A percentile compares a stretch with the other conserved stretches of the same genome.
Conservation (phyloP, 768 basidiomycete species). For the Lentinula guzmanii region DNA sequence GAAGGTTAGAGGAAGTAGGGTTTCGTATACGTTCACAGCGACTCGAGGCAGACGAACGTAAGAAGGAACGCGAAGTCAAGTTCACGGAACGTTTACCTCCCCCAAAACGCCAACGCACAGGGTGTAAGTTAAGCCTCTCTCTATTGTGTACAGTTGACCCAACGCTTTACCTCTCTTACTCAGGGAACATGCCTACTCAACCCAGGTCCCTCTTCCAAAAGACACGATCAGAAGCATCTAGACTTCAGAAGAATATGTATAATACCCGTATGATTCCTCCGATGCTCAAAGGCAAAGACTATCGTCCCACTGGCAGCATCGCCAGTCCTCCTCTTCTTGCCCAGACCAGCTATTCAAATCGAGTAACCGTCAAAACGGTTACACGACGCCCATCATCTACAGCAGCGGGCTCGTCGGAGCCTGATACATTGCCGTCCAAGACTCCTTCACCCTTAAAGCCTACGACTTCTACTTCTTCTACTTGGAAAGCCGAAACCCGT, state of each 20-base stretch:
- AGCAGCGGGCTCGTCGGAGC: slow-evolving; percentile 10
- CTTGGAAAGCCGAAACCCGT: slow-evolving; percentile 4
- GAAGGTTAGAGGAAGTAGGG: slow-evolving; percentile 58
- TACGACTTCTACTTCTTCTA: slow-evolving; percentile 5
- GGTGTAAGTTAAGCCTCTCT: slow-evolving; percentile 36
- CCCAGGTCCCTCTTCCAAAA: slow-evolving; percentile 77
- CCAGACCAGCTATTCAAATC: slow-evolving; percentile 26
- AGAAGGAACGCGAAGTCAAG: slow-evolving; percentile 73
- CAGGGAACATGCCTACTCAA: slow-evolving; percentile 31
- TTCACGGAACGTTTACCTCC: slow-evolving; percentile 65
- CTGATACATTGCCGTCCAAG: slow-evolving; percentile 11
- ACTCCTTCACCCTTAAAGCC: slow-evolving; percentile 6
- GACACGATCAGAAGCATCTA: slow-evolving; percentile 64
- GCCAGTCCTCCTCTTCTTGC: slow-evolving; percentile 27
- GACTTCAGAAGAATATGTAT: slow-evolving; percentile 58
- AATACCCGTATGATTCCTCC: slow-evolving; percentile 48
- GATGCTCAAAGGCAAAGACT: slow-evolving; percentile 40
- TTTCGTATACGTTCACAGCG: slow-evolving; percentile 60
- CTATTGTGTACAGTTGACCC: not conserved
- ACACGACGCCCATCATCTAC: slow-evolving; percentile 22
- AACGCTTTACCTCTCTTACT: not conserved
- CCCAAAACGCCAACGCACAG: slow-evolving; percentile 48
- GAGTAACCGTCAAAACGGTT: slow-evolving; percentile 49
- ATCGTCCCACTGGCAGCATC: slow-evolving; percentile 32
- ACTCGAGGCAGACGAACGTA: slow-evolving; percentile 65